These are phyloP conservation scores for Aspergillus alliaceus DNA, from an alignment of 2,329 filamentous ascomycete genomes.

Conservation along the genomic window DNA sequence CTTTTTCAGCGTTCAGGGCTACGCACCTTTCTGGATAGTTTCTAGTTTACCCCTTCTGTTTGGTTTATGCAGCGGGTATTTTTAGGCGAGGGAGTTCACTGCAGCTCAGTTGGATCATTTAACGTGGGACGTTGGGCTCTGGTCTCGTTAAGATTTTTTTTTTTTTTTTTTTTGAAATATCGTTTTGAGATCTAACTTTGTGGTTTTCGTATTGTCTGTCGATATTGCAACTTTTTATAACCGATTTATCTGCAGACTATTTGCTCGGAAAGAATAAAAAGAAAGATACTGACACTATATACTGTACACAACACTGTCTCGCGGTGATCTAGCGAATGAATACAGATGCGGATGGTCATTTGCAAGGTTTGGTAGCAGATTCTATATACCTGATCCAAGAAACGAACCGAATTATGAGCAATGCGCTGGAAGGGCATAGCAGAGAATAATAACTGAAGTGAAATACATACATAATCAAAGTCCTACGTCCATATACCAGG, in stretches of 20 bases:
- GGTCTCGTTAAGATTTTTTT: no score
- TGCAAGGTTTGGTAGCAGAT: background rate
- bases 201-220: background rate
- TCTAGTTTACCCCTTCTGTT: background rate
- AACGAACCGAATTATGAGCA: background rate
- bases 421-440: background rate
- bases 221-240: background rate
- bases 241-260: background rate
- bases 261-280: background rate
- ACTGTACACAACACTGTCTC: slow-evolving; percentile 8
- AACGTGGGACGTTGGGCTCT: background rate
- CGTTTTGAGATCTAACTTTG: background rate
- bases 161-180: background rate
- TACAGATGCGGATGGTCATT: background rate
- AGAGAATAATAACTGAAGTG: background rate
- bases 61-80: background rate
- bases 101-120: background rate
- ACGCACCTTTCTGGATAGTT: background rate
- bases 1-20: background rate
- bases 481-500: slow-evolving; percentile 18
- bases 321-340: slow-evolving; percentile 16
- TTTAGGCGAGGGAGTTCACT: background rate
- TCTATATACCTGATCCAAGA: background rate
- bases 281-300: slow-evolving; percentile 2
- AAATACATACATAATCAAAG: slow-evolving; percentile 5